Evolutionary conservation across 108 stramenopile species (phyloP), one percentile per base, ranked within the genome.

Genomic region (Chaetoceros tenuissimus): DNA sequence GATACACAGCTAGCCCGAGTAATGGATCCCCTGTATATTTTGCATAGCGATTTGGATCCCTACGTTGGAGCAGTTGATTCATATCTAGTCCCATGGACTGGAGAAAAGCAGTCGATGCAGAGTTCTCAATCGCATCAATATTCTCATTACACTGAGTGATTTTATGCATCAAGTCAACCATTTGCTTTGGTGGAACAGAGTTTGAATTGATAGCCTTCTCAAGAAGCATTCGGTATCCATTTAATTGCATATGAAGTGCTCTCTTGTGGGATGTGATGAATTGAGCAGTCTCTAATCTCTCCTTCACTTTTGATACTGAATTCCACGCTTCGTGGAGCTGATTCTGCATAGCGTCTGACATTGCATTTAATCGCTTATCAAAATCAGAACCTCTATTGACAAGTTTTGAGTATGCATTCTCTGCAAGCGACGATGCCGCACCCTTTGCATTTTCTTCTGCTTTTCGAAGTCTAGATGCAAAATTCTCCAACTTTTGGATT

Each of bases 101-200:
- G 3, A 78, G 55, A 43, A 90, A 90, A 7, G 48, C 64, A 55
- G 81, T 77, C 65, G 52, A 66, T 0, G 90, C 90, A 2, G 68
- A 63, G 22, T 48, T 46, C 51, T 92, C 90, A 24, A 86, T 59
- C 17, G 53, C 49, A 52, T 84, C 86, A 54, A 88, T 51, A 17
- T 85, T 67, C 30, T 92, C 82, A 65, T 92, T 66, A 52, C 77
- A 81, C 60, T 87, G 82, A 10, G 91, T 86, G 40, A 92, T 88
- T 19, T 72, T 85, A 31, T 80, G 66, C 85, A 92, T 86, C 55
- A 92, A 53, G 24, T 76, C 73, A 20, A 82, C 87, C 91, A 92
- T 86, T 60, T 92, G 91, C 31, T 79, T 76, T 0, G 87, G 78
- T 0, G 86, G 82, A 26, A 88, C 81, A 7, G 85, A 67, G 21